These are phyloP conservation scores for Salix brachista DNA, from an alignment of 345 rosid genomes.

Conservation along the genomic window DNA sequence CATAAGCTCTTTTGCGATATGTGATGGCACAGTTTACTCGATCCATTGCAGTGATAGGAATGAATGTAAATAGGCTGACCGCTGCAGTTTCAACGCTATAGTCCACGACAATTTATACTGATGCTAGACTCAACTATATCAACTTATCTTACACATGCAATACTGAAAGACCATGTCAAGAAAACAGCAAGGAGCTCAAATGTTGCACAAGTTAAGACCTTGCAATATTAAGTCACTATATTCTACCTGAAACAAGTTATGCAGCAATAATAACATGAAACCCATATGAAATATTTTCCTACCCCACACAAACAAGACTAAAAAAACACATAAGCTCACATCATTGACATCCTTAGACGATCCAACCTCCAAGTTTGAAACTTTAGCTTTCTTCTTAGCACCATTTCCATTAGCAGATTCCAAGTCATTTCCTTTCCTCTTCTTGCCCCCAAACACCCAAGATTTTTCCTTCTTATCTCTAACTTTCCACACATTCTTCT, in stretches of 20 bases:
- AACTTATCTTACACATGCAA: conserved; percentile 9
- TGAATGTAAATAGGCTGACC: not conserved
- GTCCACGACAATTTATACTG: not conserved
- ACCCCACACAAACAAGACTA: not conserved
- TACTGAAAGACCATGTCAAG: not conserved
- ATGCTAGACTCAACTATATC: not conserved
- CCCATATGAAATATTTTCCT: not conserved
- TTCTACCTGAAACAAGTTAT: conserved; percentile 6
- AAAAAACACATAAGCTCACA: conserved; percentile 23
- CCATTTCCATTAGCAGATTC: conserved; percentile 31
- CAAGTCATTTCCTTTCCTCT: conserved; percentile 47
- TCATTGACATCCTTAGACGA: conserved; percentile 15
- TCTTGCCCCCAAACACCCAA: conserved; percentile 41
- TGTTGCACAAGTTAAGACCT: not conserved
- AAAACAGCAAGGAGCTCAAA: not conserved
- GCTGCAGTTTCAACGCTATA: not conserved
- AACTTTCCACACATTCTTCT: conserved; percentile 79
- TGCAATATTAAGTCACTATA: not conserved
- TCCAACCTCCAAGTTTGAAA: conserved; percentile 17
- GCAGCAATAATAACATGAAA: not conserved
- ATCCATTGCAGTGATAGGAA: not conserved
- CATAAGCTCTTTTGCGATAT: not conserved
- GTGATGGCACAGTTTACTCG: not conserved
- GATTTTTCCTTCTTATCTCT: conserved; percentile 75
- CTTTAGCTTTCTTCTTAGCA: conserved; percentile 50